phyloP scores from a whole-genome alignment of 1,139 yeast species.

The Pichia sp. region DNA sequence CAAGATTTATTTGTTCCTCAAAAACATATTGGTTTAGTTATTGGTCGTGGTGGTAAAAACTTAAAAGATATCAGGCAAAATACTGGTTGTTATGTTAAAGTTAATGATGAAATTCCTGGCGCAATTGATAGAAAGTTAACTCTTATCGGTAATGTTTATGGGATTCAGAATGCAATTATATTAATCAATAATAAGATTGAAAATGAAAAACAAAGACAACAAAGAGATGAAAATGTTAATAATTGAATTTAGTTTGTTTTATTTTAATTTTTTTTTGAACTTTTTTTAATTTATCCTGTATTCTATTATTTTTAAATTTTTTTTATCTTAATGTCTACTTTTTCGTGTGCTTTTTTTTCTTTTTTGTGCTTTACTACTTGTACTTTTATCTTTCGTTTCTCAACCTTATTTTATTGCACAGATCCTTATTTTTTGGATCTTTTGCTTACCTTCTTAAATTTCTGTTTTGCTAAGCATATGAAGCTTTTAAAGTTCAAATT shows the following conservation, averaged over 20 bases:
- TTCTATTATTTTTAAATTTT: background rate
- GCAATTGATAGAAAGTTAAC: slow-evolving; percentile 57
- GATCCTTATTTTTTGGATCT: too few relatives aligned
- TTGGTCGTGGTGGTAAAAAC: slow-evolving; percentile 82
- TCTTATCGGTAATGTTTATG: slow-evolving; percentile 61
- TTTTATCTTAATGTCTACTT: background rate
- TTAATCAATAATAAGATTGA: slow-evolving; percentile 73
- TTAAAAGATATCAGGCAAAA: slow-evolving; percentile 73
- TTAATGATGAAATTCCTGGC: slow-evolving; percentile 59
- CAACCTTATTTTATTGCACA: background rate
- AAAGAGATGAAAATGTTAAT: slow-evolving; percentile 13
- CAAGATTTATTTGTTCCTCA: slow-evolving; percentile 76
- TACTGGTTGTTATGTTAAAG: slow-evolving; percentile 71
- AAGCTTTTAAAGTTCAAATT: too few relatives aligned
- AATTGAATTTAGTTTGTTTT: background rate
- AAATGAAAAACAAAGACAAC: slow-evolving; percentile 45
- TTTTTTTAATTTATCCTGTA: background rate
- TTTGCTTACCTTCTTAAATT: too few relatives aligned
- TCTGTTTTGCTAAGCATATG: too few relatives aligned
- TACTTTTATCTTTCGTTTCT: background rate
- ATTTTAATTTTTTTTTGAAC: background rate
- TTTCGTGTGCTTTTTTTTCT: background rate
- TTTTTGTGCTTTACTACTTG: background rate
- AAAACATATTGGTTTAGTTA: slow-evolving; percentile 73
- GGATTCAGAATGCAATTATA: slow-evolving; percentile 72